Evolutionary conservation across 306 rosid species (phyloP).

Genomic region (Pyrus bretschneideri): DNA sequence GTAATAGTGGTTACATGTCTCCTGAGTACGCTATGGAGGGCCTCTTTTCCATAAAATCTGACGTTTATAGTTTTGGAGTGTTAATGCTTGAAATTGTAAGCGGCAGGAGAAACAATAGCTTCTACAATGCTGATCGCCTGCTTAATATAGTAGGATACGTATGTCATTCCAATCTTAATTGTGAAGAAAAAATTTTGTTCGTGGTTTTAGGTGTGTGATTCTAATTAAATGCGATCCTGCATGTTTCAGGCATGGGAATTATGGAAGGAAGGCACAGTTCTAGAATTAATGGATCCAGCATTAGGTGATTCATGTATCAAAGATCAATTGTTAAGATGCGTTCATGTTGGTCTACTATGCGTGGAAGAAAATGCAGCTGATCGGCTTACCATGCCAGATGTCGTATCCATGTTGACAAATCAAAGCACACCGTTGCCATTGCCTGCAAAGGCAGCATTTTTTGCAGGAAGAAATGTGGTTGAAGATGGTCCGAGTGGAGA

Average conservation of each 20-base stretch:
- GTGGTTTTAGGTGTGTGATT: neutral
- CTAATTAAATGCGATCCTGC: neutral
- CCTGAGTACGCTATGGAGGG: conserved; percentile 1
- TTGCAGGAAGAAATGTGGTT: neutral
- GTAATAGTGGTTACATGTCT: conserved; percentile 12
- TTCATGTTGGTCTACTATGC: conserved; percentile 4
- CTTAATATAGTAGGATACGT: neutral
- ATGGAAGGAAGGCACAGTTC: neutral
- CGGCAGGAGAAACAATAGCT: neutral
- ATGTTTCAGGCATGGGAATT: neutral
- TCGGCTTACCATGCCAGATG: too few relatives aligned
- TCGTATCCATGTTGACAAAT: neutral
- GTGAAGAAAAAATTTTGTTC: neutral
- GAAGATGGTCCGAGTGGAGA: neutral
- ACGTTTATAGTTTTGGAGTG: conserved; percentile 5
- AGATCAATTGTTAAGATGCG: conserved; percentile 1
- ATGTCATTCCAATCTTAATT: neutral
- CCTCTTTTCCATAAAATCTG: neutral
- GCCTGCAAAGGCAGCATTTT: neutral
- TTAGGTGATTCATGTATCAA: neutral
- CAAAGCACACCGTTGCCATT: neutral
- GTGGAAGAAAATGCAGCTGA: neutral
- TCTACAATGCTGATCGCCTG: neutral
- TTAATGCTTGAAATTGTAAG: neutral
- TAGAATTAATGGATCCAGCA: neutral